phyloP scores from a whole-genome alignment of 495 filamentous ascomycete species.

The Cairneyella variabilis region DNA sequence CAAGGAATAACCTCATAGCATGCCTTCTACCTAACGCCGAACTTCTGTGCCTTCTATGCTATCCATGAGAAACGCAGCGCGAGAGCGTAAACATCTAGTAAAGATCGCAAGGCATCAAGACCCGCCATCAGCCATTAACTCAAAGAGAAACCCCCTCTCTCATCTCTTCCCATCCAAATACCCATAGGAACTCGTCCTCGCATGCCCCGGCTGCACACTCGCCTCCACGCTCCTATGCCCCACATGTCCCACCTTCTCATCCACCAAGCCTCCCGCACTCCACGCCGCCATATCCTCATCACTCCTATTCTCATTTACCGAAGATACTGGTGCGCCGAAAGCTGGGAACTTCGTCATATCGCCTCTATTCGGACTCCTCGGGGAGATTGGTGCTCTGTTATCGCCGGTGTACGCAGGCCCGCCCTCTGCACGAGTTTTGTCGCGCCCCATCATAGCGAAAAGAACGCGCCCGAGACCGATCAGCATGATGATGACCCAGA shows the following conservation, averaged over 20 bases:
- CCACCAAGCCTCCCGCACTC: not conserved
- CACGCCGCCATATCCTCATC: slow-evolving; percentile 5
- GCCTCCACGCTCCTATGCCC: slow-evolving; percentile 17
- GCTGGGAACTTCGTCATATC: slow-evolving; percentile 14
- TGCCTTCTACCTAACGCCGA: not conserved
- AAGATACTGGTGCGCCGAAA: slow-evolving; percentile 19
- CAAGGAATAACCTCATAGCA: not conserved
- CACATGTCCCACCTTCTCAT: slow-evolving; percentile 14
- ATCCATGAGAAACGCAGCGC: not conserved
- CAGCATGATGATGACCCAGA: slow-evolving; percentile 75
- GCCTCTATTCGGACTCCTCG: slow-evolving; percentile 5
- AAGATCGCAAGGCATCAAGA: not conserved
- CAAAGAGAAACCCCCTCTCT: no score
- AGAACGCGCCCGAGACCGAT: slow-evolving; percentile 66
- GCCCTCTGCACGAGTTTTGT: slow-evolving; percentile 51
- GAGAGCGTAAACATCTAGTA: slow-evolving; percentile 1
- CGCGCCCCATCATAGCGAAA: slow-evolving; percentile 42
- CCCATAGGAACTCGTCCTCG: slow-evolving; percentile 20
- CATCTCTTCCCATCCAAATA: slow-evolving; percentile 22
- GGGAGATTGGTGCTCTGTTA: slow-evolving; percentile 1
- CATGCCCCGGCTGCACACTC: slow-evolving; percentile 18
- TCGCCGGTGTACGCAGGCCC: slow-evolving; percentile 30
- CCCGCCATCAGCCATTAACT: not conserved
- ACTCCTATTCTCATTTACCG: slow-evolving; percentile 2
- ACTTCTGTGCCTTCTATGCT: no score